Conservation (phyloP, 768 basidiomycete species). For the Tulasnella sp. region DNA sequence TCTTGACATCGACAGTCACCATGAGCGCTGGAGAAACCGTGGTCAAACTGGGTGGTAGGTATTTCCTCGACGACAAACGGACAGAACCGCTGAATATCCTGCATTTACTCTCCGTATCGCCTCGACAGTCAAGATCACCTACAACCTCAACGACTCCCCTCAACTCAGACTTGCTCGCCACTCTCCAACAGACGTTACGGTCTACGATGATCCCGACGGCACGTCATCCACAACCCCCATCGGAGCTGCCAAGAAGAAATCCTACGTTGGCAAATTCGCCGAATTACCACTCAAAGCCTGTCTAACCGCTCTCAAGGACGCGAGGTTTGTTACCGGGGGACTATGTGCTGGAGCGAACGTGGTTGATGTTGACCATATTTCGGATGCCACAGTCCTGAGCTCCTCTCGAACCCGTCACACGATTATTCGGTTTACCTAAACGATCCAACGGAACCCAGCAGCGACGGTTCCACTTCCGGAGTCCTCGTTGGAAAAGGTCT, state of each 20-base stretch:
- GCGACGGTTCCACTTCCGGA: not conserved
- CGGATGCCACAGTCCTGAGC: conserved; percentile 5
- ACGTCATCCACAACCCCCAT: not conserved
- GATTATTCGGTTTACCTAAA: conserved; percentile 9
- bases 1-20: not conserved
- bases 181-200: not conserved
- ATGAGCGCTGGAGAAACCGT: not conserved
- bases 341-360: not conserved
- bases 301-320: not conserved
- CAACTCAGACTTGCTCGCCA: conserved; percentile 8
- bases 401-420: not conserved
- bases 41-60: not conserved
- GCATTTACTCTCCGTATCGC: not conserved
- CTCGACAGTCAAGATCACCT: conserved; percentile 7
- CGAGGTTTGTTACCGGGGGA: not conserved
- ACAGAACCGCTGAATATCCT: not conserved
- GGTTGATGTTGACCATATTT: not conserved
- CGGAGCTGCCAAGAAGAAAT: not conserved
- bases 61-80: not conserved
- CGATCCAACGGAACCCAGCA: conserved; percentile 2
- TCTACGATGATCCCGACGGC: not conserved
- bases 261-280: conserved; percentile 4
- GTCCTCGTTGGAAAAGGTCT: conserved; percentile 7
- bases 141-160: conserved; percentile 11
- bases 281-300: not conserved